These are phyloP conservation scores for Rhodofomes roseus DNA, from an alignment of 1,284 basidiomycete genomes.

Conservation along the genomic window DNA sequence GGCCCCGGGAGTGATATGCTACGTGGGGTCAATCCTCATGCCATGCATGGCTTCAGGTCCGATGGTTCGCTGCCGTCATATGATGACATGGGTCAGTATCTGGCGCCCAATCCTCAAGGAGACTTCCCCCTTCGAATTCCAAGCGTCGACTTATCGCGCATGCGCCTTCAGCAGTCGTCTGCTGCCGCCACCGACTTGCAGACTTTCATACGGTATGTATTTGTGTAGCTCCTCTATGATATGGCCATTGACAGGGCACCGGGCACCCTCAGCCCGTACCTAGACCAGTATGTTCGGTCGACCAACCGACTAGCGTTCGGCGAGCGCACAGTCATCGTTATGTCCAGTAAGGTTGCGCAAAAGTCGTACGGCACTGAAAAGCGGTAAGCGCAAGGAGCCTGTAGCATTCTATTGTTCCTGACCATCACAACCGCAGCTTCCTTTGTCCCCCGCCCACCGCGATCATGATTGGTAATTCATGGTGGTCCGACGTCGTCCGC, in stretches of 20 bases:
- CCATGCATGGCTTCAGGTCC: conserved; percentile 52
- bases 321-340: conserved; percentile 91
- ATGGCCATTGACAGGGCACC: conserved; percentile 15
- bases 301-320: conserved; percentile 87
- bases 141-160: conserved; percentile 55
- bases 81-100: conserved; percentile 55
- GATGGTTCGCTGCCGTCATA: conserved; percentile 47
- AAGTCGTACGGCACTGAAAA: conserved; percentile 97
- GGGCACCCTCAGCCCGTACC: conserved; percentile 52
- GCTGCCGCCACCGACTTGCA: conserved; percentile 67
- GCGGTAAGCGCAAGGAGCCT: conserved; percentile 44
- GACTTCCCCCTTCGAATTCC: conserved; percentile 59
- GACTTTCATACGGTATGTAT: conserved; percentile 70
- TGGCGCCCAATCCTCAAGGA: conserved; percentile 44
- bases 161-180: conserved; percentile 48
- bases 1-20: conserved; percentile 47
- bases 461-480: conserved; percentile 90
- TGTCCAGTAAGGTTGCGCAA: conserved; percentile 96
- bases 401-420: not conserved
- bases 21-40: conserved; percentile 63
- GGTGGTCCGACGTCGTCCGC: conserved; percentile 82
- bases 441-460: conserved; percentile 95
- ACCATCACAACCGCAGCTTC: conserved; percentile 49
- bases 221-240: conserved; percentile 14
- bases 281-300: conserved; percentile 82